phyloP scores from a whole-genome alignment of 23 red algal genomes.

The Pyropia yezoensis region DNA sequence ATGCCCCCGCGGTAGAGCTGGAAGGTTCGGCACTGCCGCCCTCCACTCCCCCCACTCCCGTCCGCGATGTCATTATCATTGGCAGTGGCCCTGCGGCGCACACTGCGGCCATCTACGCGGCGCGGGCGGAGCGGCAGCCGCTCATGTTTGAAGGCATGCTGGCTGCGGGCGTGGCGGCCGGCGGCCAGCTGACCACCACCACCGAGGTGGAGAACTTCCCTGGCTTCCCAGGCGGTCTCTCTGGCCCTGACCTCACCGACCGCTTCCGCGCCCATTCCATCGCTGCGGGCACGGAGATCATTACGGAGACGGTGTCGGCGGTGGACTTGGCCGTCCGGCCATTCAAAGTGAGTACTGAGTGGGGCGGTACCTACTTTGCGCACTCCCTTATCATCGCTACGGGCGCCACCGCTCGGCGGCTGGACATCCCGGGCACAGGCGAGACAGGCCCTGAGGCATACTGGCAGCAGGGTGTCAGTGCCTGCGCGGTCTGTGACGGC shows the following conservation, averaged over 20 bases:
- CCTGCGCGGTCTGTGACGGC: constrained; percentile 97
- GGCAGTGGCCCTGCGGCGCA: constrained; percentile 88
- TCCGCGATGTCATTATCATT: constrained; percentile 52
- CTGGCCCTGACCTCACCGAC: constrained; percentile 65
- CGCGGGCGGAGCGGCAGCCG: constrained; percentile 77
- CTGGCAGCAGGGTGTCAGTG: constrained; percentile 90
- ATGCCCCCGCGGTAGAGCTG: no score
- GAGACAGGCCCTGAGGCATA: constrained; percentile 38
- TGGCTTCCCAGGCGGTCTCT: constrained; percentile 83
- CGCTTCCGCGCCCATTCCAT: constrained; percentile 74
- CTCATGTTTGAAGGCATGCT: constrained; percentile 94
- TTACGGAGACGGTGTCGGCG: constrained; percentile 73
- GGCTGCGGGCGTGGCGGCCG: constrained; percentile 77
- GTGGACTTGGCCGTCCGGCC: constrained; percentile 72
- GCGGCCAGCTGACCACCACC: constrained; percentile 96
- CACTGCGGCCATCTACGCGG: constrained; percentile 92
- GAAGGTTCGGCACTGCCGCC: no score
- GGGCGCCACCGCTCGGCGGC: constrained; percentile 68
- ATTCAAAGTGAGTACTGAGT: constrained; percentile 46
- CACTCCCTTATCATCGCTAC: constrained; percentile 80
- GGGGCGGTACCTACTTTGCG: constrained; percentile 17
- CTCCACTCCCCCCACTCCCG: no score
- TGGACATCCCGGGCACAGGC: constrained; percentile 72
- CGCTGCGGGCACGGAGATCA: constrained; percentile 56
- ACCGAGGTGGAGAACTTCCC: constrained; percentile 99